Base-by-base conservation (phyloP, 208 protist genomes). In the Crithidia bombi region DNA sequence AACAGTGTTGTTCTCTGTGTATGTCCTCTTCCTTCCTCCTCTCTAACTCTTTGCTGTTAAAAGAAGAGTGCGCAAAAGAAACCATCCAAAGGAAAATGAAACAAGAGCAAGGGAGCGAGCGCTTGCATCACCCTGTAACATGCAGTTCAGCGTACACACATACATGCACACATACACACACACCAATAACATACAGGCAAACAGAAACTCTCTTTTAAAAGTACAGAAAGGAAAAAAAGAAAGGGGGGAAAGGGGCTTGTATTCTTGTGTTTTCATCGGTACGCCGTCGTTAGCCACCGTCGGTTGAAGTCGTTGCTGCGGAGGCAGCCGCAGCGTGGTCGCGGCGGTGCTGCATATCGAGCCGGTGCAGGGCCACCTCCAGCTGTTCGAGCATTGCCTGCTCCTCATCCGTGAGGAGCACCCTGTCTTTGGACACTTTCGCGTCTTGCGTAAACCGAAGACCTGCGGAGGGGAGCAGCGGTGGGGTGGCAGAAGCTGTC, bases 381-480 rank as follows among this genome's bases (percentile, higher is more conserved):
- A 76, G 55, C 63, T 65, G 61, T 21, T 69, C 32, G 10, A 76
- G 47, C 70, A 76, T 69, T 23, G 55, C 63, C 25, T 57, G 54
- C 47, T 76, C 70, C n/a, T 76, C 63, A 3, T 57, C 36, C 14
- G 70, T 70, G 14, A 76, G 14, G 15, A 64, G 50, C 4, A 76
- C 70, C 2, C 54, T 39, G 15, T 70, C 49, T 19, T 52, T 67
- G 23, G 59, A 28, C 7, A 64, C 11, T 4, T 35, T 15, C 5
- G 43, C 6, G 44, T 54, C 44, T 7, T 35, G 26, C 5, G 44
- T 32, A 26, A 65, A 65, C 12, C 44, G 41, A 26, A 65, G 6
- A 0, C 43, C 58, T 11, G 58, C 58, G 19, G 44, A 54, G 1
- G 58, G 58, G 1, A 54, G 3, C 26, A 39, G 55, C 36, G 55